phyloP scores from a whole-genome alignment of 371 early-diverging fungal genomes.

The Rhizomucor pusillus region DNA sequence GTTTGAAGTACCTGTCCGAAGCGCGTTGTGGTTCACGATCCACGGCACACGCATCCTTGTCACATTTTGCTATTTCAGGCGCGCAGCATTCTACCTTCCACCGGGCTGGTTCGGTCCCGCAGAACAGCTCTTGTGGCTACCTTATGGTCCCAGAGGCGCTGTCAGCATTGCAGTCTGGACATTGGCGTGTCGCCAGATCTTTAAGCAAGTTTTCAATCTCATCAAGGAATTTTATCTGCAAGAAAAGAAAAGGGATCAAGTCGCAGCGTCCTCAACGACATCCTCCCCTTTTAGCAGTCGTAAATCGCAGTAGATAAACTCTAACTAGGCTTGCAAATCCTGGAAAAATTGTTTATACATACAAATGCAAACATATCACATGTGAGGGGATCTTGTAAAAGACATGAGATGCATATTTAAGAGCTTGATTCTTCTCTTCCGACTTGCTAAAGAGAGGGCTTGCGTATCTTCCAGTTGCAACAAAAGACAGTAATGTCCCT shows the following conservation, averaged over 20 bases:
- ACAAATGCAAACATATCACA: background rate
- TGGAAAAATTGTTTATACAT: no score
- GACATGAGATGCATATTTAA: background rate
- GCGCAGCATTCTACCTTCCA: conserved; percentile 82
- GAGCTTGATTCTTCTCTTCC: background rate
- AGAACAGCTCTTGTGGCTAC: conserved; percentile 66
- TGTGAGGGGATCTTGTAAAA: background rate
- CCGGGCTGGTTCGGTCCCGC: conserved; percentile 84
- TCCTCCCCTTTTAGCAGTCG: no score
- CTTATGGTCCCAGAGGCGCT: conserved; percentile 79
- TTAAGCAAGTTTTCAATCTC: conserved; percentile 33
- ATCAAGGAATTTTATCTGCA: conserved; percentile 35
- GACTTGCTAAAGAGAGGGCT: no score
- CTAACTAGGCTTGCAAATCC: no score
- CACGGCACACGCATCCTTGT: conserved; percentile 71
- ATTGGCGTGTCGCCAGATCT: conserved; percentile 61
- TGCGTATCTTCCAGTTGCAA: background rate
- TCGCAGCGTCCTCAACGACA: background rate
- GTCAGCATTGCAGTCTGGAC: conserved; percentile 76
- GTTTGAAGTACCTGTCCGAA: conserved; percentile 78
- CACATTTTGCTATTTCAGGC: conserved; percentile 66
- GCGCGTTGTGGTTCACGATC: conserved; percentile 67
- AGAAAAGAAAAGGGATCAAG: conserved; percentile 8
- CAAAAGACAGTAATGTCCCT: background rate
- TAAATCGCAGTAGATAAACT: no score